Evolutionary conservation across 1,139 yeast species (phyloP), one percentile per base, ranked within the genome.

Genomic region (Pichia sp.): DNA sequence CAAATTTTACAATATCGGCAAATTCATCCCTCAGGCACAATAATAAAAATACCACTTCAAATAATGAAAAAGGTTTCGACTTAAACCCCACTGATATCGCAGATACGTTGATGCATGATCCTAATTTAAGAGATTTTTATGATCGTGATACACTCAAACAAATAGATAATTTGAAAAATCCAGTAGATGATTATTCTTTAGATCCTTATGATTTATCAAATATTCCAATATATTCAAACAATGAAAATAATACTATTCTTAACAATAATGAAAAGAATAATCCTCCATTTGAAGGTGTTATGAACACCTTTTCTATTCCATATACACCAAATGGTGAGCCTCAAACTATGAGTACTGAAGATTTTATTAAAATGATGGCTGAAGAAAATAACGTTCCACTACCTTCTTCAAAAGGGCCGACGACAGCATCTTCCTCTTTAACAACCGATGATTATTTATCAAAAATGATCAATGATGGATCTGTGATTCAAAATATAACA

Each of bases 111-210:
- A 54, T 60, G 24, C 49, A 53, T 36, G 62, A 56, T 41, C 64
- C 64, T 0, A 60, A 57, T 38, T 42, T 62, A 20, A 60, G 49
- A 33, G 59, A 58, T 1, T 61, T 61, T 37, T 58, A 53, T 40
- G 57, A 49, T 40, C 28, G 26, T 2, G 37, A 47, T 2, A 43
- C 46, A 1, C 26, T 47, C 4, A 23, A 30, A 3, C 30, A 33
- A 11, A 43, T 47, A 2, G 37, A 47, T 9, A 35, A 40, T 4
- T 20, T 38, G 7, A 6, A 16, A 6, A 25, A 30, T 22, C 35
- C 35, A n/a, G 20, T n/a, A n/a, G 7, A 6, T 12, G 9, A 10
- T 6, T 31, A 39, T 9, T 24, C n/a, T 6, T 7, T 38, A 10
- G 58, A 53, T 35, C 52, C 53, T 6, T 52, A 42, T 37, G 59